Evolutionary conservation across 2,329 filamentous ascomycete species (phyloP).

Genomic region (Curvularia hawaiiensis): DNA sequence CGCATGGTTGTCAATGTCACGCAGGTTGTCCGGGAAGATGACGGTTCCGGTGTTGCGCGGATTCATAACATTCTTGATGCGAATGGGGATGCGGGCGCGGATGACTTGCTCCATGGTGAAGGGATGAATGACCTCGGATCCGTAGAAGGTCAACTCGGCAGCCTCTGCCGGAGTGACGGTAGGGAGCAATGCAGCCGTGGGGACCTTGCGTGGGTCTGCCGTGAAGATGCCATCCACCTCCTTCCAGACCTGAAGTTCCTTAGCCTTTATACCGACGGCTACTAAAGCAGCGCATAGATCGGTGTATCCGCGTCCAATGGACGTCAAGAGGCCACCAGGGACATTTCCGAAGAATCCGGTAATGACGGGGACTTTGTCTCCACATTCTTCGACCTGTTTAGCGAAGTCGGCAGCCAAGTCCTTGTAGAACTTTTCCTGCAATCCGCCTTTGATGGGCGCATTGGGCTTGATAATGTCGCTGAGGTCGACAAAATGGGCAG

Average conservation of each 20-base stretch:
- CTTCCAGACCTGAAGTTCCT: slow-evolving; percentile 97
- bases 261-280: slow-evolving; percentile 83
- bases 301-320: slow-evolving; percentile 94
- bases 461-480: slow-evolving; percentile 77
- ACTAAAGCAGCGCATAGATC: slow-evolving; percentile 93
- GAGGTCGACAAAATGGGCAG: slow-evolving; percentile 88
- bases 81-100: slow-evolving; percentile 78
- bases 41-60: slow-evolving; percentile 78
- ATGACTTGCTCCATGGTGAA: slow-evolving; percentile 96
- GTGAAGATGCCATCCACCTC: slow-evolving; percentile 97
- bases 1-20: slow-evolving; percentile 58
- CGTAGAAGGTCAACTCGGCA: slow-evolving; percentile 81
- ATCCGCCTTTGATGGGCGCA: slow-evolving; percentile 39
- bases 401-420: slow-evolving; percentile 50
- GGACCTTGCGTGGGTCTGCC: slow-evolving; percentile 84
- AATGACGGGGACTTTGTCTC: slow-evolving; percentile 54
- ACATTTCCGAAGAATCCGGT: slow-evolving; percentile 97
- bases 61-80: slow-evolving; percentile 93
- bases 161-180: slow-evolving; percentile 94
- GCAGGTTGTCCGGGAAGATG: slow-evolving; percentile 76
- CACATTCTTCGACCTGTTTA: slow-evolving; percentile 50
- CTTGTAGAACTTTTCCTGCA: slow-evolving; percentile 55
- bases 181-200: slow-evolving; percentile 86
- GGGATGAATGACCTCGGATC: slow-evolving; percentile 93
- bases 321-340: slow-evolving; percentile 86